A percentile compares a stretch with the other conserved stretches of the same genome.
Conservation (phyloP, 768 basidiomycete species). For the Trametes punicea region DNA sequence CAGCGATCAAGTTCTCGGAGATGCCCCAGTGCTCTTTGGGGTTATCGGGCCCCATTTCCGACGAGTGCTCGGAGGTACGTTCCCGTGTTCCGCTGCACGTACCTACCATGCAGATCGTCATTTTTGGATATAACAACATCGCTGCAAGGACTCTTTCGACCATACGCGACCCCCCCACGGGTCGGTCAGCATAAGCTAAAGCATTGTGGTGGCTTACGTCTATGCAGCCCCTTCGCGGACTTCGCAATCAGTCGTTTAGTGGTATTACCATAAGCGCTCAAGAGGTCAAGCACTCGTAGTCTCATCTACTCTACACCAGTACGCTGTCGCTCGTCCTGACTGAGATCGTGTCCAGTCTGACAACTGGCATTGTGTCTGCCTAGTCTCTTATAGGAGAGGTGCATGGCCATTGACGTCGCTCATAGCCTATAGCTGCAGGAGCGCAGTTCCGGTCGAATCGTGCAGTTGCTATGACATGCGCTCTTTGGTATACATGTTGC, state of each 20-base stretch:
- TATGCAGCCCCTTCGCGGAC: not conserved
- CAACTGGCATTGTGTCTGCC: not conserved
- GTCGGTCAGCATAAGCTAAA: not conserved
- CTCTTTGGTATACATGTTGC: not conserved
- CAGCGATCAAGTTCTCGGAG: constrained; percentile 2
- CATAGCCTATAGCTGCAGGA: not conserved
- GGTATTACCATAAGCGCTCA: constrained; percentile 2
- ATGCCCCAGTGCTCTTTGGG: not conserved
- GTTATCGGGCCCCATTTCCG: constrained; percentile 2
- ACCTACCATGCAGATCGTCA: constrained; percentile 7
- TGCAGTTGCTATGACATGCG: constrained; percentile 1
- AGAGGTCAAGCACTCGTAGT: not conserved
- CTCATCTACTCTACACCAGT: not conserved
- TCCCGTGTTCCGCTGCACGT: constrained; percentile 8
- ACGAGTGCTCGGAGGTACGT: constrained; percentile 3
- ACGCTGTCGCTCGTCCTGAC: not conserved
- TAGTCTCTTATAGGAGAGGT: not conserved
- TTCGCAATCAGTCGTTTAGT: constrained; percentile 4
- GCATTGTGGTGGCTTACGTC: constrained; percentile 10
- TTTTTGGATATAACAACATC: constrained; percentile 12
- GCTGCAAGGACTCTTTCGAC: not conserved
- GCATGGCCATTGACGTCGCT: not conserved
- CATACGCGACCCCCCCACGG: not conserved
- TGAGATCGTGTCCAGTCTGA: not conserved
- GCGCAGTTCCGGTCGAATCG: not conserved